Evolutionary conservation across 2,329 filamentous ascomycete genomes (phyloP), one percentile per base, ranked within the genome.

Genomic region (Fusarium heterosporum): DNA sequence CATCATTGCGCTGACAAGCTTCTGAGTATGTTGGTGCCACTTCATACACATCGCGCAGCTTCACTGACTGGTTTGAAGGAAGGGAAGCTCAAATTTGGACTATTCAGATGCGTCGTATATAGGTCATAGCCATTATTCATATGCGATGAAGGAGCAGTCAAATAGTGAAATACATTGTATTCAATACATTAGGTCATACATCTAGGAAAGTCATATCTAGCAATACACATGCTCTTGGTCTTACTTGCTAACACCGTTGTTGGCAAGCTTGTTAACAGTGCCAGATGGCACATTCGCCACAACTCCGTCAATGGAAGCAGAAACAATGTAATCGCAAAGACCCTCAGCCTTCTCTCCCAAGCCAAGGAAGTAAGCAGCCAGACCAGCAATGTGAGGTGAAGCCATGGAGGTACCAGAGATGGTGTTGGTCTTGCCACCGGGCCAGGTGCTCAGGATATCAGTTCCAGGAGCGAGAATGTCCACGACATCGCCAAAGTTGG

Each of bases 401-500:
- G 81, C 78, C 80, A 81, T 81, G 14, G 80, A 82, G 4, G 81
- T 83, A 42, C 81, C 81, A 6, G 80, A 77, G 78, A 85, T 55
- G 75, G 80, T 67, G 46, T 72, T 72, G 22, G 76, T 78, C 49
- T 64, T 78, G 66, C 77, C 73, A 26, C 80, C 78, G 51, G 78
- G 80, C 82, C 81, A 86, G 12, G 86, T 78, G 60, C 81, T 84
- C 7, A 82, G 71, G 49, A 87, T 78, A 55, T 73, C 70, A 12
- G 76, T 76, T 17, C 85, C 85, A 4, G 84, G 84, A 4, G 84
- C 85, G 38, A 83, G 83, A 66, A 87, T 76, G 60, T 87, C 83
- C 46, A 87, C 79, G 29, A 80, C 39, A 26, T 72, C 55, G 54
- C 85, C 85, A 49, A 78, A 85, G 80, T 87, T 87, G 73, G 84